Evolutionary conservation across 2,329 filamentous ascomycete species (phyloP).

Genomic region (Aspergillus brasiliensis): DNA sequence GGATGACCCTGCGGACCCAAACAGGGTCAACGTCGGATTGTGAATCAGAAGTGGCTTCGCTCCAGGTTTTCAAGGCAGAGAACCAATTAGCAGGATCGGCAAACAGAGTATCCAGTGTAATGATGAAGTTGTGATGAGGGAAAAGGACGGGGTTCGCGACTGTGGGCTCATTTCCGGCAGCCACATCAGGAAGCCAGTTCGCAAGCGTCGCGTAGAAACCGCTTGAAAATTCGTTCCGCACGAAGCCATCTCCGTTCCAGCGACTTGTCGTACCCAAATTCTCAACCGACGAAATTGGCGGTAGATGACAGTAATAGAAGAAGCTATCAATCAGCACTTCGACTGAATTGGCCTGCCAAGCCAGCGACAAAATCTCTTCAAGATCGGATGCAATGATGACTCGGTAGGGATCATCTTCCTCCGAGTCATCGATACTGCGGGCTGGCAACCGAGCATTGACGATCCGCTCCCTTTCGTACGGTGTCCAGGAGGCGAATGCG

Average conservation of each 20-base stretch:
- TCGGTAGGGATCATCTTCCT: slow-evolving; percentile 79
- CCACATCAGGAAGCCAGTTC: slow-evolving; percentile 27
- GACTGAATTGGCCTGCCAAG: slow-evolving; percentile 34
- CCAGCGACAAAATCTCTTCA: slow-evolving; percentile 57
- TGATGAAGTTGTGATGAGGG: slow-evolving; percentile 39
- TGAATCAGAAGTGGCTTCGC: slow-evolving; percentile 23
- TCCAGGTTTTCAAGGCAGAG: slow-evolving; percentile 39
- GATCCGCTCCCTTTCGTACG: slow-evolving; percentile 57
- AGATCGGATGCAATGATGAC: slow-evolving; percentile 81
- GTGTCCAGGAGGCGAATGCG: slow-evolving; percentile 49
- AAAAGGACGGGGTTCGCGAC: slow-evolving; percentile 35
- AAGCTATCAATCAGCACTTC: slow-evolving; percentile 68
- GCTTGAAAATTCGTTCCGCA: slow-evolving; percentile 46
- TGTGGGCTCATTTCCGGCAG: slow-evolving; percentile 10
- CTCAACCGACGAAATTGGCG: slow-evolving; percentile 48
- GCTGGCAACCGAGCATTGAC: slow-evolving; percentile 63
- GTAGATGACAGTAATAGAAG: slow-evolving; percentile 67
- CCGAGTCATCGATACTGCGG: slow-evolving; percentile 71
- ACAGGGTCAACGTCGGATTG: slow-evolving; percentile 41
- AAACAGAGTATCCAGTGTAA: slow-evolving; percentile 59
- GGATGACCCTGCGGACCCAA: slow-evolving; percentile 59
- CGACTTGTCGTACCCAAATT: slow-evolving; percentile 30
- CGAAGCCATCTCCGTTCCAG: slow-evolving; percentile 58
- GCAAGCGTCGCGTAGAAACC: slow-evolving; percentile 25
- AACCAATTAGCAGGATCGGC: slow-evolving; percentile 52